A percentile compares a stretch with the other conserved stretches of the same genome.
phyloP scores from a whole-genome alignment of 768 basidiomycete species.

The Amanita muscaria region DNA sequence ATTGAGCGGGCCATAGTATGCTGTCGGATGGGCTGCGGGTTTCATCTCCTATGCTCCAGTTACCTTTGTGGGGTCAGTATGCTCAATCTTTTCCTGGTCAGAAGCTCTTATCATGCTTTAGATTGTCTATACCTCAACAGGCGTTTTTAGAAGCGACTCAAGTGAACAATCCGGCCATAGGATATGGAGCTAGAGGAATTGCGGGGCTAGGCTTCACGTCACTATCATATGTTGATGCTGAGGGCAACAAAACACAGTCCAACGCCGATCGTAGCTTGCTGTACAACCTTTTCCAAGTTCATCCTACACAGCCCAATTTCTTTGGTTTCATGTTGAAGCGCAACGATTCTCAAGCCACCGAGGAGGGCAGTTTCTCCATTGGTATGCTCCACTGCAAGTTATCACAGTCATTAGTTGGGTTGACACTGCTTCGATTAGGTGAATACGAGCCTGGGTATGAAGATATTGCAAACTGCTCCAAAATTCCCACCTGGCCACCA shows the following conservation, averaged over 20 bases:
- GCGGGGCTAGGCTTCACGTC: slow-evolving; percentile 71
- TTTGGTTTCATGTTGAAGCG: slow-evolving; percentile 71
- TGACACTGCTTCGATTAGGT: slow-evolving; percentile 28
- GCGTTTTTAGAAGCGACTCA: slow-evolving; percentile 57
- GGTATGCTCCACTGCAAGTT: slow-evolving; percentile 31
- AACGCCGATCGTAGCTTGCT: slow-evolving; percentile 61
- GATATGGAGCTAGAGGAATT: slow-evolving; percentile 65
- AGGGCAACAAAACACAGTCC: slow-evolving; percentile 47
- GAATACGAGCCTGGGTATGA: slow-evolving; percentile 60
- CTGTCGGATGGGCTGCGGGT: slow-evolving; percentile 72
- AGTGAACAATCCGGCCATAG: slow-evolving; percentile 65
- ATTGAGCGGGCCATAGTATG: slow-evolving; percentile 42
- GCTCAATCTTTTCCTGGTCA: neutral
- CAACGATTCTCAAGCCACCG: slow-evolving; percentile 39
- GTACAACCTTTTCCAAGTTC: slow-evolving; percentile 65
- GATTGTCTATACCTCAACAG: slow-evolving; percentile 58
- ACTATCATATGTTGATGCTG: slow-evolving; percentile 62
- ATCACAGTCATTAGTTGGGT: slow-evolving; percentile 1
- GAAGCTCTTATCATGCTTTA: slow-evolving; percentile 19
- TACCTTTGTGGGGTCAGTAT: slow-evolving; percentile 59
- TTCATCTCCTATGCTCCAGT: slow-evolving; percentile 51
- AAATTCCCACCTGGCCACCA: slow-evolving; percentile 70
- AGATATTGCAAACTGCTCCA: slow-evolving; percentile 43
- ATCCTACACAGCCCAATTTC: slow-evolving; percentile 68
- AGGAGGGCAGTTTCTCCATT: slow-evolving; percentile 63